These are phyloP conservation scores for Candida dubliniensis DNA, from an alignment of 1,139 yeast genomes.

Conservation along the genomic window DNA sequence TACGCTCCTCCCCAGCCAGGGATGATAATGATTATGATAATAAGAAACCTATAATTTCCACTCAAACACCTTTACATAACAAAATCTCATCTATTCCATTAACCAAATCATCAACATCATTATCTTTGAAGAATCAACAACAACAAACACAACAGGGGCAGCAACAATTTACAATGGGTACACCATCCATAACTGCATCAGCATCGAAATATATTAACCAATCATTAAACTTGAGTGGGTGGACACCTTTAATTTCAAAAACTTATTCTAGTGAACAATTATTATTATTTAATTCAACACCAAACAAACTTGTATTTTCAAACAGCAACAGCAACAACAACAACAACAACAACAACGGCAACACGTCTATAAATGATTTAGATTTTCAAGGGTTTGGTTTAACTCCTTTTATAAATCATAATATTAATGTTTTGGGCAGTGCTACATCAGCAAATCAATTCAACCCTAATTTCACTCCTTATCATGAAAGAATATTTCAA, in stretches of 20 bases:
- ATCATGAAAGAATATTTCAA: constrained; percentile 45
- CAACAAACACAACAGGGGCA: constrained; percentile 10
- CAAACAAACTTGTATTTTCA: constrained; percentile 17
- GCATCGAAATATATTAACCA: constrained; percentile 24
- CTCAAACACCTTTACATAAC: constrained; percentile 12
- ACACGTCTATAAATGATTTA: constrained; percentile 20
- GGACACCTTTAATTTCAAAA: constrained; percentile 47
- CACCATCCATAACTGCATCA: constrained; percentile 26
- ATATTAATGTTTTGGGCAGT: constrained; percentile 26
- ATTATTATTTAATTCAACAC: constrained; percentile 39
- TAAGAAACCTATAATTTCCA: constrained; percentile 1
- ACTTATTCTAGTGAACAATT: constrained; percentile 40
- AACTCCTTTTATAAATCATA: constrained; percentile 47
- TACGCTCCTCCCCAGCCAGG: constrained; percentile 37
- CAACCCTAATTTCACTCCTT: constrained; percentile 39
- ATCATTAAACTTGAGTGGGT: constrained; percentile 32
- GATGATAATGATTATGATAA: constrained; percentile 4
- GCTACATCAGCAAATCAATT: constrained; percentile 15
- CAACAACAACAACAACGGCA: background rate
- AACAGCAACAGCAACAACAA: constrained; percentile 1
- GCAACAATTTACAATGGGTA: constrained; percentile 10
- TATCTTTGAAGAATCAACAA: constrained; percentile 7
- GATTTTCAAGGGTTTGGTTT: constrained; percentile 42
- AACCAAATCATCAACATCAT: constrained; percentile 7
- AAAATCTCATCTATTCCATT: constrained; percentile 8